Evolutionary conservation across 2,329 filamentous ascomycete genomes (phyloP).

Genomic region (Leptosphaerulina australis): DNA sequence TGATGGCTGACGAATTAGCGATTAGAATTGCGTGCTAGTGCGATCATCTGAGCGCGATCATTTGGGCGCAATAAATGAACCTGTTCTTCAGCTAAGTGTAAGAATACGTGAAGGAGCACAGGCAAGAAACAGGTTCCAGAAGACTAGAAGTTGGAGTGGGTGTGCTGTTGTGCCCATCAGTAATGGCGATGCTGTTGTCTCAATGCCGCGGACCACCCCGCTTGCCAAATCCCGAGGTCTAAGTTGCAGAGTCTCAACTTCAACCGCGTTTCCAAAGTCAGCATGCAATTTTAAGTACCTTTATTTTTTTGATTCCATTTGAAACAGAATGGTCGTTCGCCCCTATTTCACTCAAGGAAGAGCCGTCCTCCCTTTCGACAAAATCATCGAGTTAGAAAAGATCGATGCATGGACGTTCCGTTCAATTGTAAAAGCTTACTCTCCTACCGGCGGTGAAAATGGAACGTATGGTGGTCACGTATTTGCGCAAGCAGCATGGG

Average conservation of each 20-base stretch:
- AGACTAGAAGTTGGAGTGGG: background rate
- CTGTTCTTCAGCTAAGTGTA: too few relatives aligned
- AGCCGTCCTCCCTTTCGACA: conserved; percentile 47
- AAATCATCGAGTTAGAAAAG: conserved; percentile 51
- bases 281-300: background rate
- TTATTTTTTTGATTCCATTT: background rate
- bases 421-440: conserved; percentile 51
- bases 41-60: conserved; percentile 1
- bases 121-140: background rate
- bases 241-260: conserved; percentile 11
- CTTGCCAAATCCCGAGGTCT: conserved; percentile 14
- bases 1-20: conserved; percentile 12
- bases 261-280: background rate
- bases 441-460: conserved; percentile 49
- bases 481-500: conserved; percentile 63
- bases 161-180: too few relatives aligned
- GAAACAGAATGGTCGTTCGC: conserved; percentile 32
- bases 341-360: conserved; percentile 35
- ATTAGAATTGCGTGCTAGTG: conserved; percentile 17
- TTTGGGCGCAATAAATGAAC: too few relatives aligned
- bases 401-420: conserved; percentile 50
- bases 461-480: conserved; percentile 63
- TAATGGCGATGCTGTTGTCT: background rate
- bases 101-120: too few relatives aligned
- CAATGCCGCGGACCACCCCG: conserved; percentile 11